These are phyloP conservation scores for Kluyveromyces dobzhanskii DNA, from an alignment of 805 yeast genomes.

Conservation along the genomic window DNA sequence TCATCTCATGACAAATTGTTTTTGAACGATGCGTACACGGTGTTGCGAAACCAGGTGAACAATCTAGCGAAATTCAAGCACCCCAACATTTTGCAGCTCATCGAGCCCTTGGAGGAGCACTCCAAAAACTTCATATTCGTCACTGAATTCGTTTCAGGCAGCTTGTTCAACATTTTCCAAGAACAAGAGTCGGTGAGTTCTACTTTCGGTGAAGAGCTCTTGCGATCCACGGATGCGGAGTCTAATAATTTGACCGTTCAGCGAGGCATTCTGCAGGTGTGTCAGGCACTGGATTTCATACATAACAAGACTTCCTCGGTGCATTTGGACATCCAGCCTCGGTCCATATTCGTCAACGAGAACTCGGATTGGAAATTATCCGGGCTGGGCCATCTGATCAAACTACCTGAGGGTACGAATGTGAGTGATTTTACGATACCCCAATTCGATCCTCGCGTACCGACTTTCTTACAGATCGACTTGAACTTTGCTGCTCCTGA, in stretches of 20 bases:
- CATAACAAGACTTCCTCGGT: slow-evolving; percentile 69
- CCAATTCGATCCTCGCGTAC: slow-evolving; percentile 68
- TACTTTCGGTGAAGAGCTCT: slow-evolving; percentile 9
- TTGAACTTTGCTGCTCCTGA: slow-evolving; percentile 82
- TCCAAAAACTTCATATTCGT: slow-evolving; percentile 72
- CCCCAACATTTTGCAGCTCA: slow-evolving; percentile 74
- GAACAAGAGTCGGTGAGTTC: slow-evolving; percentile 19
- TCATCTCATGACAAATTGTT: slow-evolving; percentile 35
- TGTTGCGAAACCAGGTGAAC: slow-evolving; percentile 58
- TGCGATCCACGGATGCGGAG: slow-evolving; percentile 32
- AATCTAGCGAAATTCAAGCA: slow-evolving; percentile 78
- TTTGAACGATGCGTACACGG: slow-evolving; percentile 54
- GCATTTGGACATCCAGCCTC: slow-evolving; percentile 74
- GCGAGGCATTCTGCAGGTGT: slow-evolving; percentile 73
- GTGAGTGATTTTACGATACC: slow-evolving; percentile 56
- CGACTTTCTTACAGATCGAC: slow-evolving; percentile 59
- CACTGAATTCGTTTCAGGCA: slow-evolving; percentile 65
- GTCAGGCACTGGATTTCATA: slow-evolving; percentile 72
- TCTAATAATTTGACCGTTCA: slow-evolving; percentile 67
- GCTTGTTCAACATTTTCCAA: slow-evolving; percentile 37
- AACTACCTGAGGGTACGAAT: slow-evolving; percentile 41
- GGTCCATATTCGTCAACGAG: slow-evolving; percentile 65
- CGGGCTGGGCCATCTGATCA: slow-evolving; percentile 52
- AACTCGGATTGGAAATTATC: slow-evolving; percentile 91
- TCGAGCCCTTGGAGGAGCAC: slow-evolving; percentile 87